A percentile compares a stretch with the other conserved stretches of the same genome.
Evolutionary conservation across 2,329 filamentous ascomycete species (phyloP).

Genomic region (Thermoascus crustaceus): DNA sequence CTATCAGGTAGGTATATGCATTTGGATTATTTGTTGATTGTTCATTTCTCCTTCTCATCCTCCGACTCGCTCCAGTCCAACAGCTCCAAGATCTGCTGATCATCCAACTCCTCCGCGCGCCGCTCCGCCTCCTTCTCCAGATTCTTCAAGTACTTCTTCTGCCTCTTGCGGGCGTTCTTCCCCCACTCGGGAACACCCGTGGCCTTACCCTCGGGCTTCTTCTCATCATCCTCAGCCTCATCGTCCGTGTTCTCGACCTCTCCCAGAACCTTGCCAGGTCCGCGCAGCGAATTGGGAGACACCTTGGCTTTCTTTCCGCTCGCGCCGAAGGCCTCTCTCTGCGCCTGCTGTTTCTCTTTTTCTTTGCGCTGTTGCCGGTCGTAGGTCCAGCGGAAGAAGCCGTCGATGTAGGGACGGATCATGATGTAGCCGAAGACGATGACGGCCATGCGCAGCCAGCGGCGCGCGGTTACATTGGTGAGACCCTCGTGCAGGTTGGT

Average conservation of each 20-base stretch:
- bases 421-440: constrained; percentile 65
- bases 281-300: constrained; percentile 55
- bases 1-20: too few species aligned
- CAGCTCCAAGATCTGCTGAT: constrained; percentile 65
- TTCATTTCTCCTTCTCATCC: constrained; percentile 4
- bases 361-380: constrained; percentile 34
- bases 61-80: constrained; percentile 41
- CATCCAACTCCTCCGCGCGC: constrained; percentile 55
- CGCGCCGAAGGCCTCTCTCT: constrained; percentile 32
- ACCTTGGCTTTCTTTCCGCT: constrained; percentile 41
- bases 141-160: constrained; percentile 55
- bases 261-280: constrained; percentile 34
- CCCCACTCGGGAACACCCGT: constrained; percentile 51
- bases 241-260: constrained; percentile 15
- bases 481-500: constrained; percentile 30
- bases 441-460: constrained; percentile 56
- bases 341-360: constrained; percentile 46
- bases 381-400: constrained; percentile 60
- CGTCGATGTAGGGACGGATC: constrained; percentile 42
- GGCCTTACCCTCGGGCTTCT: constrained; percentile 25
- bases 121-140: constrained; percentile 54
- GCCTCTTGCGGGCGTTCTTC: constrained; percentile 57
- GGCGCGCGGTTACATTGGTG: constrained; percentile 28
- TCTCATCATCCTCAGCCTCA: constrained; percentile 37
- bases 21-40: not conserved